phyloP scores from a whole-genome alignment of 768 basidiomycete genomes.

The Tephrocybe sp. region DNA sequence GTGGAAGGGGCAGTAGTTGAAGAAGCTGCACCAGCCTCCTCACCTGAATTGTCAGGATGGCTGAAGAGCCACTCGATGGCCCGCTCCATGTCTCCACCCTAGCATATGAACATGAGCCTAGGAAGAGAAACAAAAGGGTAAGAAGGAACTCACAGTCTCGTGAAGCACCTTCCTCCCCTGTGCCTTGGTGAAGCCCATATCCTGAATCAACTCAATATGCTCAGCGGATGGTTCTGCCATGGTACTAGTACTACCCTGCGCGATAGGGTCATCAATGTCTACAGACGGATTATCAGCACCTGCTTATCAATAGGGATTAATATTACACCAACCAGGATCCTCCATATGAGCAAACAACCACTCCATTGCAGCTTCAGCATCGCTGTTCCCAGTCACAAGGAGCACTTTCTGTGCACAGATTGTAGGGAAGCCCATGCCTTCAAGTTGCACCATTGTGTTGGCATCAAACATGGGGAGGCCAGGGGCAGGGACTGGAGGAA shows the following conservation, averaged over 20 bases:
- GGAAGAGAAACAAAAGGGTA: constrained; percentile 7
- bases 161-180: constrained; percentile 87
- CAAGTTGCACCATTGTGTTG: constrained; percentile 71
- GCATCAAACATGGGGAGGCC: constrained; percentile 69
- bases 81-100: constrained; percentile 77
- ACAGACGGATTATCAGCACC: not conserved
- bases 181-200: constrained; percentile 89
- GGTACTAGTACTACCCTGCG: constrained; percentile 18
- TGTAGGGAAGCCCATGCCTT: constrained; percentile 89
- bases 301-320: not conserved
- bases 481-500: constrained; percentile 22
- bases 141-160: constrained; percentile 65
- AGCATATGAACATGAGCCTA: not conserved
- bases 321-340: constrained; percentile 61
- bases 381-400: constrained; percentile 78
- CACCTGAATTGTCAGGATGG: constrained; percentile 85
- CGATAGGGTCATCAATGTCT: constrained; percentile 88
- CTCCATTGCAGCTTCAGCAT: constrained; percentile 85
- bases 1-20: constrained; percentile 22
- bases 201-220: constrained; percentile 70
- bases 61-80: constrained; percentile 97
- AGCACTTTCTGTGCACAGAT: constrained; percentile 89
- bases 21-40: constrained; percentile 36
- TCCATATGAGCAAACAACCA: constrained; percentile 98
- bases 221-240: constrained; percentile 63